Evolutionary conservation across 495 filamentous ascomycete species (phyloP), one percentile per base, ranked within the genome.

Genomic region (Penicillium pulvis): DNA sequence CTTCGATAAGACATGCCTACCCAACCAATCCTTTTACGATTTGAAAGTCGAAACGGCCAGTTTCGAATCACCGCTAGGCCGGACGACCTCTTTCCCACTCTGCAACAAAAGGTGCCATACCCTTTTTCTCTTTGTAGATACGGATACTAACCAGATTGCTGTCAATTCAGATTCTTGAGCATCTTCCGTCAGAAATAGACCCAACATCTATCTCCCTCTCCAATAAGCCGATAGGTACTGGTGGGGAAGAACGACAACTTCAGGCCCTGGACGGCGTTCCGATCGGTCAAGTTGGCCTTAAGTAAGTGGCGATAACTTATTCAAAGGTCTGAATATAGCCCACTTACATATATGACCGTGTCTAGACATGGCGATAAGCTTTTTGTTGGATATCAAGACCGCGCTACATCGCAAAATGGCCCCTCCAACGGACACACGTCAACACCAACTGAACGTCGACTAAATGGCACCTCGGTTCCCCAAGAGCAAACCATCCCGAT

Each of bases 341-440:
- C 6, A 17, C 39, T 41, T n/a, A 41, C 7, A 14, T n/a, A 4
- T 6, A n/a, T 41, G 16, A n/a, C 4, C n/a, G 39, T n/a, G 14
- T 44, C 5, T 20, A 97, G 92, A 51, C 90, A 99, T 71, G 94
- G 94, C 41, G 92, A 96, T 63, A 84, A 95, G 61, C 82, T 99
- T 30, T 99, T 88, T 71, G 69, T 98, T 57, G 88, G 82, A 56
- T 99, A 95, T 74, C 72, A 82, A 64, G 81, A 87, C 63, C 72
- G 79, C 31, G 55, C 77, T 14, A 58, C 74, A 26, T 54, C 74
- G 17, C 74, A 80, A 20, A 88, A 89, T 65, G 74, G 83, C 54
- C 57, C 78, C 68, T 54, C 74, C 56, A 65, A 76, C 52, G 72
- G 65, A n/a, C 45, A 71, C 44, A 42, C 66, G 66, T 54, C 71